These are phyloP conservation scores for Chrysoporthe puriensis DNA, from an alignment of 2,329 filamentous ascomycete genomes.

Conservation along the genomic window DNA sequence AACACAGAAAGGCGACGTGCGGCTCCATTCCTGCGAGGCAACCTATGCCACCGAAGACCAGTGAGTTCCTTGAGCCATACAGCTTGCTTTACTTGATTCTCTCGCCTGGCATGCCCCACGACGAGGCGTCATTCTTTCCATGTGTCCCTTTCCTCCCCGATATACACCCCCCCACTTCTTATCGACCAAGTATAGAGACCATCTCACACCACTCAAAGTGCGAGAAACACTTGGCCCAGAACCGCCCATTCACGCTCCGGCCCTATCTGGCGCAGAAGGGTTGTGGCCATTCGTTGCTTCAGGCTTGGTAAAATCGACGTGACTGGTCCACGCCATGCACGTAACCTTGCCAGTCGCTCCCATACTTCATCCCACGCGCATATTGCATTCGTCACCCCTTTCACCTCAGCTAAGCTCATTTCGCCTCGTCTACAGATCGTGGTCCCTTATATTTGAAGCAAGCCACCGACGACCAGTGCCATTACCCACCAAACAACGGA, in stretches of 20 bases:
- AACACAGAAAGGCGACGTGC: slow-evolving; percentile 17
- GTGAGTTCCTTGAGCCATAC: slow-evolving; percentile 21
- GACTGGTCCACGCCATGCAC: slow-evolving; percentile 45
- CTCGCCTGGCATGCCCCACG: neutral
- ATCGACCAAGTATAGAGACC: slow-evolving; percentile 17
- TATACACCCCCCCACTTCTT: slow-evolving; percentile 12
- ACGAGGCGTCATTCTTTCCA: neutral
- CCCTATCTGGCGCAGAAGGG: slow-evolving; percentile 40
- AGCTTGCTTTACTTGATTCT: slow-evolving; percentile 1
- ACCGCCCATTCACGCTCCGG: slow-evolving; percentile 40
- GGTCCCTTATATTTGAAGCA: slow-evolving; percentile 26
- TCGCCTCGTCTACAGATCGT: slow-evolving; percentile 32
- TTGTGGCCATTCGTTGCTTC: slow-evolving; percentile 44
- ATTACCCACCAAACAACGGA: slow-evolving; percentile 31
- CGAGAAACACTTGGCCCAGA: slow-evolving; percentile 36
- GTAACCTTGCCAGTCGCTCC: slow-evolving; percentile 38
- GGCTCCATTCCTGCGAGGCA: slow-evolving; percentile 7
- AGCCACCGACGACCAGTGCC: slow-evolving; percentile 20
- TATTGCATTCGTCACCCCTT: slow-evolving; percentile 25
- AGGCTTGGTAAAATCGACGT: slow-evolving; percentile 40
- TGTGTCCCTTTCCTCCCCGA: slow-evolving; percentile 2
- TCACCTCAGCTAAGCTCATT: slow-evolving; percentile 37
- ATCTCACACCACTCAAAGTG: slow-evolving; percentile 24
- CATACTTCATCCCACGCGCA: slow-evolving; percentile 29
- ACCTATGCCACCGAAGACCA: slow-evolving; percentile 7